A percentile compares a stretch with the other conserved stretches of the same genome.
Evolutionary conservation across 257 asterid genomes (phyloP).

Genomic region (Solanum chiquidenum): DNA sequence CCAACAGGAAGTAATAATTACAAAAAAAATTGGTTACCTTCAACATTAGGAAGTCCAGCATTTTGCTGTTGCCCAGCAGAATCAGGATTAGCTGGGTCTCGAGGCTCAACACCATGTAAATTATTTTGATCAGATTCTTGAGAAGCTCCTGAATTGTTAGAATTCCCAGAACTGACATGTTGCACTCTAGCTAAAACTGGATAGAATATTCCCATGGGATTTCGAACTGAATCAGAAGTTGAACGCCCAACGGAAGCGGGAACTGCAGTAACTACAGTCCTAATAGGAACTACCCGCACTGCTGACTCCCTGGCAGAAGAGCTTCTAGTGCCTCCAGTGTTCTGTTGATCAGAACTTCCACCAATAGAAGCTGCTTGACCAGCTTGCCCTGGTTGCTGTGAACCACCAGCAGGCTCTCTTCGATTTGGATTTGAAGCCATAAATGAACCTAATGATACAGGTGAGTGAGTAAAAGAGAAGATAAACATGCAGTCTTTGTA

Average conservation of each 20-base stretch:
- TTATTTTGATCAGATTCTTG: constrained; percentile 36
- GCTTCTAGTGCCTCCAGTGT: constrained; percentile 25
- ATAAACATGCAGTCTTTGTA: background rate
- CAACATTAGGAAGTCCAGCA: constrained; percentile 19
- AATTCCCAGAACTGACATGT: constrained; percentile 29
- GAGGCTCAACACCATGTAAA: constrained; percentile 19
- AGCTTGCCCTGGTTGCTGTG: constrained; percentile 47
- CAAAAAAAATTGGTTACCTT: constrained; percentile 17
- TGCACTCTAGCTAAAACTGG: constrained; percentile 81
- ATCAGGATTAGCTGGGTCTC: constrained; percentile 23
- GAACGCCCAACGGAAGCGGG: constrained; percentile 40
- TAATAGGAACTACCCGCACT: constrained; percentile 47
- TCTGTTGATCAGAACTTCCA: constrained; percentile 36
- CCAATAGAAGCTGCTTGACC: constrained; percentile 27
- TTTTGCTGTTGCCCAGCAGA: constrained; percentile 29
- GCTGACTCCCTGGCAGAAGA: constrained; percentile 37
- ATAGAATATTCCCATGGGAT: constrained; percentile 59
- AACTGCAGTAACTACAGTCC: constrained; percentile 50
- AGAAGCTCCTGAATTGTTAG: constrained; percentile 28
- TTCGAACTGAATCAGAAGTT: constrained; percentile 49
- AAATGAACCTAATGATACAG: constrained; percentile 36
- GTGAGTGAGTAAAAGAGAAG: background rate
- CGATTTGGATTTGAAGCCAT: constrained; percentile 30
- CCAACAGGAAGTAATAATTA: background rate
- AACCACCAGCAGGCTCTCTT: constrained; percentile 52